phyloP scores from a whole-genome alignment of 1,284 basidiomycete species.

The Melampsora larici-populina region DNA sequence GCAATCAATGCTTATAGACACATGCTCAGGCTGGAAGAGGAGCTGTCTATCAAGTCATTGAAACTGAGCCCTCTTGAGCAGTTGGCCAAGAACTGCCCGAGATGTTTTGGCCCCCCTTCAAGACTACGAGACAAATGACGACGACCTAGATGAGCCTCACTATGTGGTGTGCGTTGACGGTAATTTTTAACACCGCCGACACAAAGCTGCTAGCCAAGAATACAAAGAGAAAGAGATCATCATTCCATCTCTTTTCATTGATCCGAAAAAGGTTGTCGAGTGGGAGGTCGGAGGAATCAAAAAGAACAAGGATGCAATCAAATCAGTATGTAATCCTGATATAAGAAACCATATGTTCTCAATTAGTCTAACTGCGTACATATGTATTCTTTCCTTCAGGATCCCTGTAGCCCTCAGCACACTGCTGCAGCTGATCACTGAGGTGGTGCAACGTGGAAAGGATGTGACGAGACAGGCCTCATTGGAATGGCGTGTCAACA shows the following conservation, averaged over 20 bases:
- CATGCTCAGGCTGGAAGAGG: not conserved
- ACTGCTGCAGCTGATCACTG: slow-evolving; percentile 4
- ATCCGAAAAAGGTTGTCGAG: too few relatives aligned
- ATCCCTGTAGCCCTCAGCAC: slow-evolving; percentile 5
- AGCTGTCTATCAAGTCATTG: not conserved
- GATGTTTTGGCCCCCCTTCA: too few relatives aligned
- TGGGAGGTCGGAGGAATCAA: too few relatives aligned
- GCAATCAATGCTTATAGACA: not conserved
- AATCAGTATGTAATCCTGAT: too few relatives aligned
- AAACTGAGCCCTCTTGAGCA: not conserved
- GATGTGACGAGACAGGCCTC: too few relatives aligned
- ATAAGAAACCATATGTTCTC: too few relatives aligned
- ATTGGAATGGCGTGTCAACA: too few relatives aligned
- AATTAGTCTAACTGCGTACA: too few relatives aligned
- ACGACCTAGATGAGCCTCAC: not conserved
- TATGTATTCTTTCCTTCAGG: not conserved
- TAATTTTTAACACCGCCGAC: not conserved
- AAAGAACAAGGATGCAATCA: too few relatives aligned
- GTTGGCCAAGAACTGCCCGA: slow-evolving; percentile 1
- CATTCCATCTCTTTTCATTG: too few relatives aligned
- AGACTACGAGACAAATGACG: not conserved
- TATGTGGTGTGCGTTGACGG: not conserved
- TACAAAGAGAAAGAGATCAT: too few relatives aligned
- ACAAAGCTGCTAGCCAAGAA: too few relatives aligned
- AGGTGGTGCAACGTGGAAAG: not conserved